Evolutionary conservation across 192 early-diverging fungal genomes (phyloP).

Genomic region (Mortierella claussenii): DNA sequence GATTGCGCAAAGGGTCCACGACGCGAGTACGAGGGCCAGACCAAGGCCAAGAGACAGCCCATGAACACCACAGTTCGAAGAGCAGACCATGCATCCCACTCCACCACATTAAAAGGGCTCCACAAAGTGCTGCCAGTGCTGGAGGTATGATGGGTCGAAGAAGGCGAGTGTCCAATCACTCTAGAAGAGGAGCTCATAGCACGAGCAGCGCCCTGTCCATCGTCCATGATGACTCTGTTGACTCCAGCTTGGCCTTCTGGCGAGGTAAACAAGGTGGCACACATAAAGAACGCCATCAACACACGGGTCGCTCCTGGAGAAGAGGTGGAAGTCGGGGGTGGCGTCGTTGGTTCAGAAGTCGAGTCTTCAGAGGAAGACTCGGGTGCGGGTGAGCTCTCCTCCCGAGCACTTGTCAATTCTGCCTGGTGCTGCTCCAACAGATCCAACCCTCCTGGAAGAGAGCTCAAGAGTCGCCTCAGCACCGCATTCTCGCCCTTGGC

Average conservation of each 20-base stretch:
- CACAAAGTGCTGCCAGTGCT: background rate
- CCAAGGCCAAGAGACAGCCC: slow-evolving; percentile 40
- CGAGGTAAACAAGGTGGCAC: slow-evolving; percentile 63
- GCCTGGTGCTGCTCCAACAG: slow-evolving; percentile 43
- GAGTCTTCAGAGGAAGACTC: slow-evolving; percentile 28
- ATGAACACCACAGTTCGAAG: slow-evolving; percentile 42
- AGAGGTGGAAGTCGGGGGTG: slow-evolving; percentile 53
- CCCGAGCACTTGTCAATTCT: slow-evolving; percentile 10
- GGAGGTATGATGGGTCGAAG: background rate
- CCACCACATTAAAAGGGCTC: slow-evolving; percentile 19
- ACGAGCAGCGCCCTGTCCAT: slow-evolving; percentile 41
- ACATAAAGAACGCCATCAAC: slow-evolving; percentile 72
- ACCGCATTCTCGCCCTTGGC: slow-evolving; percentile 58
- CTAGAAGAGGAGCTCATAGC: slow-evolving; percentile 36
- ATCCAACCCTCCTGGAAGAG: slow-evolving; percentile 59
- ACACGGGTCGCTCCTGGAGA: slow-evolving; percentile 53
- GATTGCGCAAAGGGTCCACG: slow-evolving; percentile 45
- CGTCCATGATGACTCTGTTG: slow-evolving; percentile 38
- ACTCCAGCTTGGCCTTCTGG: slow-evolving; percentile 31
- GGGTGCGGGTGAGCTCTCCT: slow-evolving; percentile 19
- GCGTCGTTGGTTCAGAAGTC: slow-evolving; percentile 28
- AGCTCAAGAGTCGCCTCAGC: slow-evolving; percentile 53
- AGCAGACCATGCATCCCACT: slow-evolving; percentile 46
- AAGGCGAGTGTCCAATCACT: slow-evolving; percentile 2
- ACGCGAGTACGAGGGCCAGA: slow-evolving; percentile 44